A percentile compares a stretch with the other conserved stretches of the same genome.
Evolutionary conservation across 768 basidiomycete genomes (phyloP).

Genomic region (Collybiopsis confluens): DNA sequence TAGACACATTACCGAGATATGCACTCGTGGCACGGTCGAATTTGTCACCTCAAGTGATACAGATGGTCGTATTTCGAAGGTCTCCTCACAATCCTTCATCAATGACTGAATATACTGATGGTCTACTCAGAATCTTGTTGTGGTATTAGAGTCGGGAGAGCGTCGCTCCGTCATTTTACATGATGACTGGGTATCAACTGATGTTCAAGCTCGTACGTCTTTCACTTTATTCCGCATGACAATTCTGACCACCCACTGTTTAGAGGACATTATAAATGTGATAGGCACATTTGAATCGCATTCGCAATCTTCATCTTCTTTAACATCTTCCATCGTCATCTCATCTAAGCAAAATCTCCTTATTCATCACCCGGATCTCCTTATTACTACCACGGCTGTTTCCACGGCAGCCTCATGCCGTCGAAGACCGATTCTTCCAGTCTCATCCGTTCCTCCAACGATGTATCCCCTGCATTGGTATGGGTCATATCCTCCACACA

Average conservation of each 20-base stretch:
- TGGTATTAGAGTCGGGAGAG: slow-evolving; percentile 38
- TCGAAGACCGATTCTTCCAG: slow-evolving; percentile 81
- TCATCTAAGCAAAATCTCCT: slow-evolving; percentile 64
- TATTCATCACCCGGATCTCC: slow-evolving; percentile 88
- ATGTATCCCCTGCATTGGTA: slow-evolving; percentile 62
- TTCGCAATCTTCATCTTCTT: slow-evolving; percentile 26
- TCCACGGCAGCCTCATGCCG: slow-evolving; percentile 79
- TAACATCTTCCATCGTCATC: slow-evolving; percentile 49
- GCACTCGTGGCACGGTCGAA: slow-evolving; percentile 56
- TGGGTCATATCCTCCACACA: slow-evolving; percentile 93
- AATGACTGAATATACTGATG: too few relatives aligned
- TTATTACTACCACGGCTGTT: slow-evolving; percentile 87
- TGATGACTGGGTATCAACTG: slow-evolving; percentile 75
- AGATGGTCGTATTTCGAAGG: slow-evolving; percentile 37
- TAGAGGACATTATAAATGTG: slow-evolving; percentile 81
- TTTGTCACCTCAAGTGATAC: slow-evolving; percentile 32
- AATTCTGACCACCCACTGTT: neutral
- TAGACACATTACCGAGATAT: slow-evolving; percentile 28
- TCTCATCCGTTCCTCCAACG: slow-evolving; percentile 54
- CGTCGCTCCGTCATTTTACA: slow-evolving; percentile 51
- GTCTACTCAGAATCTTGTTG: slow-evolving; percentile 42
- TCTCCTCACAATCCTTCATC: neutral
- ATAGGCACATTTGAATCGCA: slow-evolving; percentile 43
- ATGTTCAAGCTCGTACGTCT: slow-evolving; percentile 53
- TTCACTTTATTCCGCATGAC: neutral